Conservation (phyloP, 2,329 filamentous ascomycete genomes). For the Penicillium griseofulvum region DNA sequence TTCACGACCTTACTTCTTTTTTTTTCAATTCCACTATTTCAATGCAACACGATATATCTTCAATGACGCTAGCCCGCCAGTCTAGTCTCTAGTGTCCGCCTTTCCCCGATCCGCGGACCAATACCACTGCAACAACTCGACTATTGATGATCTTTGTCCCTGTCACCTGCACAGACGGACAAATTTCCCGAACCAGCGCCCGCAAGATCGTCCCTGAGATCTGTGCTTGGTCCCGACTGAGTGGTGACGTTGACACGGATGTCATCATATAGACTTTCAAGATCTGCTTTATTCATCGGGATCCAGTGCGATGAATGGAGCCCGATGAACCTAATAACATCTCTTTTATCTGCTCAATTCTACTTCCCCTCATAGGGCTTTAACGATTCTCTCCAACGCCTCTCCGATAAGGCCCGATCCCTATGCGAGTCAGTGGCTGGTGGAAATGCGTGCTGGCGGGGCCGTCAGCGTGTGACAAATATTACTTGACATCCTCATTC, state of each 20-base stretch:
- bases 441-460: neutral
- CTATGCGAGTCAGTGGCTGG: conserved; percentile 19
- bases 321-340: neutral
- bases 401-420: conserved; percentile 11
- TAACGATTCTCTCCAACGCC: conserved; percentile 1
- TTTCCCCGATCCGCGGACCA: conserved; percentile 3
- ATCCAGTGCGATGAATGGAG: neutral
- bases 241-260: conserved; percentile 17
- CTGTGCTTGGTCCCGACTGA: conserved; percentile 16
- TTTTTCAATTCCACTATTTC: neutral
- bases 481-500: neutral
- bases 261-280: conserved; percentile 10
- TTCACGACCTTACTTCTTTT: neutral
- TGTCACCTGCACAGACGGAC: conserved; percentile 19
- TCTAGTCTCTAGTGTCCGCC: conserved; percentile 4
- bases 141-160: conserved; percentile 5
- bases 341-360: neutral
- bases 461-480: conserved; percentile 7
- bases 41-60: neutral
- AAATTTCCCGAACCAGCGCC: conserved; percentile 23
- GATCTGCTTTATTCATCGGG: neutral
- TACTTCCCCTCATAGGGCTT: neutral
- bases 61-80: neutral
- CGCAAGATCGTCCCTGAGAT: conserved; percentile 21
- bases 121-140: neutral